A percentile compares a stretch with the other conserved stretches of the same genome.
These are phyloP conservation scores for Sugiyamaella novakii DNA, from an alignment of 1,139 yeast genomes.

Conservation along the genomic window DNA sequence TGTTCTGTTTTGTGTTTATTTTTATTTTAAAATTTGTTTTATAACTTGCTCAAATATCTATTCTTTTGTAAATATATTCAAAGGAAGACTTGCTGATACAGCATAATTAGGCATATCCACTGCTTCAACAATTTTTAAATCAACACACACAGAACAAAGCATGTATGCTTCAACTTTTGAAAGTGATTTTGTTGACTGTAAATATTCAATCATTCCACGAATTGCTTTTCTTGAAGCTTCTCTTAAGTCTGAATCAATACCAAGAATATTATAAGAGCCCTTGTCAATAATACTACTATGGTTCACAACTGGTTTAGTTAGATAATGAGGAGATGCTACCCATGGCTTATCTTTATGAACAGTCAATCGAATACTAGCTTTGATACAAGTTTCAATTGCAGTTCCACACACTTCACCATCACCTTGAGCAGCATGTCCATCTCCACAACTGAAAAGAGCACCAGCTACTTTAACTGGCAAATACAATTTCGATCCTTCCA, in stretches of 20 bases:
- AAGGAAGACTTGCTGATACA: slow-evolving; percentile 23
- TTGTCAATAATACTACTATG: slow-evolving; percentile 11
- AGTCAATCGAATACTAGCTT: slow-evolving; percentile 22
- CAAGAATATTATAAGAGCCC: slow-evolving; percentile 23
- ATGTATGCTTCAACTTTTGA: slow-evolving; percentile 25
- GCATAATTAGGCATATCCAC: slow-evolving; percentile 27
- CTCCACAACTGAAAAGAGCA: slow-evolving; percentile 27
- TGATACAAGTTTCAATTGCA: slow-evolving; percentile 25
- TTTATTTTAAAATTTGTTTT: too few species aligned
- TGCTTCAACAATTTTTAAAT: slow-evolving; percentile 25
- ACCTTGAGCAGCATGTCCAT: slow-evolving; percentile 28
- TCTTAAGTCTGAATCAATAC: slow-evolving; percentile 23
- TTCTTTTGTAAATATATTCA: slow-evolving; percentile 19
- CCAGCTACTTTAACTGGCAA: slow-evolving; percentile 26
- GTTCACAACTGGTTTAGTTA: slow-evolving; percentile 8
- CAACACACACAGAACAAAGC: slow-evolving; percentile 25
- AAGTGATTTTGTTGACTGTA: slow-evolving; percentile 15
- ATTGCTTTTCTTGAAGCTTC: slow-evolving; percentile 24
- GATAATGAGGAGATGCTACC: slow-evolving; percentile 22
- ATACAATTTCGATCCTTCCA: slow-evolving; percentile 23
- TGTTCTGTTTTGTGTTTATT: too few species aligned
- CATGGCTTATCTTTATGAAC: slow-evolving; percentile 24
- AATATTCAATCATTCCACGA: slow-evolving; percentile 20
- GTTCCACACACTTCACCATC: slow-evolving; percentile 28
- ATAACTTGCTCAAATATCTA: too few species aligned